Conservation (phyloP, 2,329 filamentous ascomycete species). For the Didymella sp. region DNA sequence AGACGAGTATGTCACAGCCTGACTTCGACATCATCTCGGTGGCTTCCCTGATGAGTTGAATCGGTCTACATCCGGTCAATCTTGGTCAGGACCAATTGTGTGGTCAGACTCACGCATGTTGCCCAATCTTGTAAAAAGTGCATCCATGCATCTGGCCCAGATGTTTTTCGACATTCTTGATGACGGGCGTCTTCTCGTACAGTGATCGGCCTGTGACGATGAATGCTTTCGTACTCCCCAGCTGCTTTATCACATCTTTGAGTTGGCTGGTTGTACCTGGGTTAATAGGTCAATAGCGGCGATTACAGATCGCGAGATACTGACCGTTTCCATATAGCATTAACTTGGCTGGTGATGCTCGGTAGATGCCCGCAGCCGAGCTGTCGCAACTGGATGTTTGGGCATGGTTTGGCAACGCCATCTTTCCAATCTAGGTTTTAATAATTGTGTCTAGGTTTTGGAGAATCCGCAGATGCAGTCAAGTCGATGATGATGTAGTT, state of each 20-base stretch:
- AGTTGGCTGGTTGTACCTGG: constrained; percentile 46
- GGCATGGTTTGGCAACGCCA: constrained; percentile 46
- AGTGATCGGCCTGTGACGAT: constrained; percentile 63
- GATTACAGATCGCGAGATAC: background rate
- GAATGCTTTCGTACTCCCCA: constrained; percentile 59
- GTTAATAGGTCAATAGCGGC: constrained; percentile 5
- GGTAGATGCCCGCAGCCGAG: constrained; percentile 42
- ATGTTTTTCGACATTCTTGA: constrained; percentile 60
- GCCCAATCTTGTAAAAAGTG: constrained; percentile 62
- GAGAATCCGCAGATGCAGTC: background rate
- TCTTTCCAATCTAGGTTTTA: constrained; percentile 8
- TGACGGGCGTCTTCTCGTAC: constrained; percentile 61
- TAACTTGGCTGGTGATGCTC: constrained; percentile 48
- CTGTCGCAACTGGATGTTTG: constrained; percentile 37
- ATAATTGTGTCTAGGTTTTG: background rate
- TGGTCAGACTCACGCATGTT: constrained; percentile 59
- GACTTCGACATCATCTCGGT: constrained; percentile 46
- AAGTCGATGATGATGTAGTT: background rate
- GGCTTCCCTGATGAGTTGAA: constrained; percentile 46
- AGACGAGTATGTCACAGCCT: constrained; percentile 45
- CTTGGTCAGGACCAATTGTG: constrained; percentile 23
- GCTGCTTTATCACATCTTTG: constrained; percentile 40
- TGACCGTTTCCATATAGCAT: constrained; percentile 48
- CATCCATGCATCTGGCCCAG: constrained; percentile 58
- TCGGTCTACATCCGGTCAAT: constrained; percentile 38